Evolutionary conservation across 2,329 filamentous ascomycete species (phyloP), one percentile per base, ranked within the genome.

Genomic region (Chalaropsis ovoidea): DNA sequence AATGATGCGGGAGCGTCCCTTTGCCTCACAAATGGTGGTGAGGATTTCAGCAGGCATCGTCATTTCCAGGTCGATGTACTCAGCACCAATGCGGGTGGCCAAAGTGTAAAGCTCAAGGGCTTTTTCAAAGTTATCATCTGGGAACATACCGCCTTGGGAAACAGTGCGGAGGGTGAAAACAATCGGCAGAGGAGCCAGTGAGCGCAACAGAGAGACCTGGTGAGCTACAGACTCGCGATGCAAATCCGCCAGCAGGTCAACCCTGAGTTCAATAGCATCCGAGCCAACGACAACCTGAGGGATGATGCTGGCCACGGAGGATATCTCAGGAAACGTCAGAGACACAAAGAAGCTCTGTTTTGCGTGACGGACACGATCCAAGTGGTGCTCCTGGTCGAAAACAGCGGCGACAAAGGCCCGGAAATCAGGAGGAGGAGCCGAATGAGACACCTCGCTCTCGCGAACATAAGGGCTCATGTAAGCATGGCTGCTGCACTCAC

Each of bases 21-120:
- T 88, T 5, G 75, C 75, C 65, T 86, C 83, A 0, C 83, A 80
- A 3, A 96, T 80, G 15, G 82, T 78, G 58, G 86, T 82, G 39
- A 96, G 80, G 42, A 95, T 79, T n/a, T 85, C 78, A 62, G 90
- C 85, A 0, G 91, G 87, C 74, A 92, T 87, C 0, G 89, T 88
- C 76, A 97, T 88, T 74, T 99, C 94, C 7, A 97, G 78, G 73
- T 99, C 94, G 27, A 99, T 81, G 72, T 95, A 99, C 73, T 99
- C 94, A 54, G 92, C 85, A 8, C 90, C 93, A 74, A 94, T 84
- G 31, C 89, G 86, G 66, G 96, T 78, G 5, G 90, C 94, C 45
- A 88, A 80, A 56, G 80, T 81, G 75, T 96, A 96, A 10, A 99
- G 82, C 35, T 82, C 80, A 54, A 88, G 79, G 8, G 89, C 87